Base-by-base conservation (phyloP, 192 early-diverging fungal genomes). In the Lunasporangiospora selenospora region DNA sequence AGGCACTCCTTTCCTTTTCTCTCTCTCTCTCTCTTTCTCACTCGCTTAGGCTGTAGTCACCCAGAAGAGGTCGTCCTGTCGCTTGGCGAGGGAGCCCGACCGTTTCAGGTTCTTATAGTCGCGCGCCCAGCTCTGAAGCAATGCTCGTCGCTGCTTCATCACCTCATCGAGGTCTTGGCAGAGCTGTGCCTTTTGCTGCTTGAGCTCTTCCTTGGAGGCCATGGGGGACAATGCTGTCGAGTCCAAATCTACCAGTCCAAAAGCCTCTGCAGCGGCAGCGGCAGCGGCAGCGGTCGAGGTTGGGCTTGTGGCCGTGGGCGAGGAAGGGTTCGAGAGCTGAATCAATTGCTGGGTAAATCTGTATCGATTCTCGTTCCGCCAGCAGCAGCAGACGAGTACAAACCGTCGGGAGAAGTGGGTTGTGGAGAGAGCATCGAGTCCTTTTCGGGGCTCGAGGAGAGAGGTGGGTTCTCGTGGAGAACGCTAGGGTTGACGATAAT, bases 31-130 rank as follows among this genome's bases (percentile, higher is more conserved):
- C 8, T 13, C 45, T 47, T 15, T 26, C 21, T 51, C 30, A 32
- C 21, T 49, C 33, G n/a, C 39, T 71, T 73, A 63, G 31, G 69
- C 69, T 31, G 69, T 63, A 19, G 61, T 73, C 15, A 73, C 69
- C 61, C 61, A 73, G 42, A 73, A 63, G 26, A 46, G 49, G 21
- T 73, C 69, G 33, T 73, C 60, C 15, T 62, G 43, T 21, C 36
- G 44, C 46, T 63, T 62, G 54, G 60, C 54, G 32, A 73, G 43
- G 47, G 69, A 73, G 13, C 69, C 69, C 9, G 69, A 62, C 24
- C 58, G 53, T 55, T 73, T 73, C 48, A 73, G 55, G 41, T 30
- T 63, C 49, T 73, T 73, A 49, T 73, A 73, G 41, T 73, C 69
- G 16, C 69, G 59, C 18, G 69, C 48, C 69, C 69, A 73, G 55